Base-by-base conservation (phyloP, 169 alveolate species). In the Plasmodium malariae region DNA sequence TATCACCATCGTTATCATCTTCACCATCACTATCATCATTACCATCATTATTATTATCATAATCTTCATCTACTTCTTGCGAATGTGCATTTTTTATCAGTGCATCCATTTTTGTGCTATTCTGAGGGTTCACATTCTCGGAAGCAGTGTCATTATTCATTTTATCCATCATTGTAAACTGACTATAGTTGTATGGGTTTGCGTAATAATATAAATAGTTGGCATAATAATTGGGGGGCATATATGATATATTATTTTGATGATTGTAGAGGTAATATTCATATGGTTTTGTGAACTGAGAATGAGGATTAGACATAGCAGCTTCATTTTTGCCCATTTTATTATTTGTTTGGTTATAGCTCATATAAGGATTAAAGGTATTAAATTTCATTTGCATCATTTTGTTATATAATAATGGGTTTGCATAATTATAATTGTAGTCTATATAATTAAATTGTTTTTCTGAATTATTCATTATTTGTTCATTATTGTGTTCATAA, bases 201-300 rank as follows among this genome's bases (percentile, higher is more conserved):
- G 83, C 36, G 17, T 83, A 83, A 83, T 65, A 67, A 36, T 83
- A 83, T 32, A 83, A 83, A 54, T 54, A 67, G 67, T 67, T 67
- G 6, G 73, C 63, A 54, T 83, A 83, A 83, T 83, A 83, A 83
- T 83, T 83, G 24, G 73, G 70, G 17, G 91, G 55, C 37, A 67
- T 55, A 83, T 67, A 71, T 26, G 49, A 72, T 34, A 83, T 59
- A 65, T 83, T 83, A 24, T 21, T 83, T 65, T 51, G 80, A 83
- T 83, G 80, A 83, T 83, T 62, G 49, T 83, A 83, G 32, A 83
- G 28, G 28, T 11, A 28, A 67, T 34, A 67, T 67, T 83, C 91
- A 45, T 83, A 67, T 71, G 71, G 91, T 17, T 83, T 67, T 14
- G 59, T 43, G 54, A 32, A 83, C 34, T 36, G 80, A 11, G 43